These are phyloP conservation scores for Sclerotinia trifoliorum DNA, from an alignment of 2,329 filamentous ascomycete genomes.

Conservation along the genomic window DNA sequence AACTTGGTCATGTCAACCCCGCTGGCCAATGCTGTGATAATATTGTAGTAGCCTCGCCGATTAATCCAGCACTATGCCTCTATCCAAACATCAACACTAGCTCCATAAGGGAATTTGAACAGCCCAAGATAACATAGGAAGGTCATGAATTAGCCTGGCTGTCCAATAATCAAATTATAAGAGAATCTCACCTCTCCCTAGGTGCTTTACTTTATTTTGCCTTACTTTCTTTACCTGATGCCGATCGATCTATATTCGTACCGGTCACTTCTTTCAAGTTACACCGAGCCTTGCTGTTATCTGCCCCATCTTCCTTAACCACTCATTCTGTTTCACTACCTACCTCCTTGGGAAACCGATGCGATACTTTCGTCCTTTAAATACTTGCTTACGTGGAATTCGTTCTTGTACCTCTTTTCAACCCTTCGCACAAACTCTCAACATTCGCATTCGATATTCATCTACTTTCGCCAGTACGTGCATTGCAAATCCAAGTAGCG, in stretches of 20 bases:
- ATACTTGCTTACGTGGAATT: constrained; percentile 28
- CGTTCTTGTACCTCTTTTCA: constrained; percentile 14
- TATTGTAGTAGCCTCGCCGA: background rate
- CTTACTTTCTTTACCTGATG: background rate
- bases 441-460: constrained; percentile 33
- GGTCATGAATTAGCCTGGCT: background rate
- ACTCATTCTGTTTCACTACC: constrained; percentile 20
- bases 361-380: constrained; percentile 32
- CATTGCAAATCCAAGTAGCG: constrained; percentile 17
- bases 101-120: no score
- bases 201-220: background rate
- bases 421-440: constrained; percentile 26
- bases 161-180: background rate
- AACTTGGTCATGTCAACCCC: background rate
- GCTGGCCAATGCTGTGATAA: background rate
- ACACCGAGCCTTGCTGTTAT: constrained; percentile 17
- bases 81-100: background rate
- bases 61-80: background rate
- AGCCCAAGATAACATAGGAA: background rate
- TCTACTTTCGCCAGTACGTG: constrained; percentile 26
- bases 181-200: background rate
- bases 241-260: background rate
- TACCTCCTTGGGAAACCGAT: constrained; percentile 27
- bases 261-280: background rate
- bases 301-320: constrained; percentile 19